These are phyloP conservation scores for Candida rishiriensis DNA, from an alignment of 805 yeast species.

Conservation along the genomic window DNA sequence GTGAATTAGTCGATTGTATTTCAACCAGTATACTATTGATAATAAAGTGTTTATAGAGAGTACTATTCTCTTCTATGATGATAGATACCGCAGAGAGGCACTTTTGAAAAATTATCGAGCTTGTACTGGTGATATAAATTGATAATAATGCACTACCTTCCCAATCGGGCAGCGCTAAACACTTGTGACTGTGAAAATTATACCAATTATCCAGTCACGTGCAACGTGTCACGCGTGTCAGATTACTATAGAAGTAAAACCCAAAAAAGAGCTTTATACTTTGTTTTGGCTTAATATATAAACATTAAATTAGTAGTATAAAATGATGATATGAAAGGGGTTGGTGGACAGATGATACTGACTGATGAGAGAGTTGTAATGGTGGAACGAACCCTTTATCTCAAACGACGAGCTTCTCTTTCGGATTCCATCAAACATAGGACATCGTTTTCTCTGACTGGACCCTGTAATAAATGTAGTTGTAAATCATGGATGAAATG, in stretches of 20 bases:
- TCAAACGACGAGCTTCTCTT: slow-evolving; percentile 97
- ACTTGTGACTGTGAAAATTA: slow-evolving; percentile 9
- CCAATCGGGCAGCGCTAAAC: neutral
- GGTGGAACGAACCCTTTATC: slow-evolving; percentile 43
- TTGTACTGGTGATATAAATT: neutral
- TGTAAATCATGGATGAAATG: slow-evolving; percentile 4
- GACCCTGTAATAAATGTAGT: slow-evolving; percentile 43
- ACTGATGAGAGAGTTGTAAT: too few relatives aligned
- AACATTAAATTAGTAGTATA: slow-evolving; percentile 10
- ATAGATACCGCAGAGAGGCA: too few relatives aligned
- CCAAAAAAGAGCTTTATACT: too few relatives aligned
- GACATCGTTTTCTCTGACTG: slow-evolving; percentile 97
- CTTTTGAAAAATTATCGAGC: too few relatives aligned
- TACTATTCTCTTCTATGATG: too few relatives aligned
- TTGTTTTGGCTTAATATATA: slow-evolving; percentile 5
- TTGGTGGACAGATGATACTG: neutral
- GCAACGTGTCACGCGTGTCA: neutral
- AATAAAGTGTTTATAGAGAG: too few relatives aligned
- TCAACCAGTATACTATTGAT: too few relatives aligned
- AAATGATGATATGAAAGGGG: slow-evolving; percentile 2
- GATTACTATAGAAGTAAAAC: slow-evolving; percentile 9
- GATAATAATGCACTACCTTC: slow-evolving; percentile 3
- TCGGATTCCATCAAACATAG: slow-evolving; percentile 99
- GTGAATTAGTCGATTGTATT: too few relatives aligned
- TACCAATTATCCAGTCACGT: too few relatives aligned